A percentile compares a stretch with the other conserved stretches of the same genome.
These are phyloP conservation scores for Excoecaria agallocha DNA, from an alignment of 345 rosid genomes.

Conservation along the genomic window DNA sequence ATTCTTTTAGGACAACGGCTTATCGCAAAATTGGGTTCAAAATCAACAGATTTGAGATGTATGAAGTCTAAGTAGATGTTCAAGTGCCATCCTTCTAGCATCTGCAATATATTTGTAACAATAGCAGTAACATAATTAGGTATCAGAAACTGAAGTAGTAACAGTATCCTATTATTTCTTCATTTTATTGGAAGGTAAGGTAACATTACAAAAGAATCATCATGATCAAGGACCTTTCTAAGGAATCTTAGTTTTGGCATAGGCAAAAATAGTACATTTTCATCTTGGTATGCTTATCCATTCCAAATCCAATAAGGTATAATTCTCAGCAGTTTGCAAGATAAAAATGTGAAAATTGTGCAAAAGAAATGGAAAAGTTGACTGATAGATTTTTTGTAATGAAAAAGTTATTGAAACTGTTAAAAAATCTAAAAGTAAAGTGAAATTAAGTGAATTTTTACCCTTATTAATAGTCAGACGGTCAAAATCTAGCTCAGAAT, in stretches of 20 bases:
- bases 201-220: neutral
- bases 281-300: neutral
- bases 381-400: no score
- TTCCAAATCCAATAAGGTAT: no score
- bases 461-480: no score
- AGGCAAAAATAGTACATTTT: neutral
- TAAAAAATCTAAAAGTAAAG: no score
- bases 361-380: no score
- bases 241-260: neutral
- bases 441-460: no score
- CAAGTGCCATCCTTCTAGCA: conserved; percentile 47
- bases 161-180: no score
- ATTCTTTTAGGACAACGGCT: conserved; percentile 46
- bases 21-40: conserved; percentile 33
- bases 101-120: conserved; percentile 26
- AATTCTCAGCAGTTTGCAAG: neutral
- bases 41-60: conserved; percentile 27
- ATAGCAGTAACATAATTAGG: neutral
- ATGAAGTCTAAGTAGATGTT: conserved; percentile 18
- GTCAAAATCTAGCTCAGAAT: no score
- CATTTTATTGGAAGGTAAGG: no score
- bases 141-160: neutral
- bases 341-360: neutral
- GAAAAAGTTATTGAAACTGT: no score
- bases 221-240: neutral